Base-by-base conservation (phyloP, 805 yeast species). In the Saccharomycopsis sp. region DNA sequence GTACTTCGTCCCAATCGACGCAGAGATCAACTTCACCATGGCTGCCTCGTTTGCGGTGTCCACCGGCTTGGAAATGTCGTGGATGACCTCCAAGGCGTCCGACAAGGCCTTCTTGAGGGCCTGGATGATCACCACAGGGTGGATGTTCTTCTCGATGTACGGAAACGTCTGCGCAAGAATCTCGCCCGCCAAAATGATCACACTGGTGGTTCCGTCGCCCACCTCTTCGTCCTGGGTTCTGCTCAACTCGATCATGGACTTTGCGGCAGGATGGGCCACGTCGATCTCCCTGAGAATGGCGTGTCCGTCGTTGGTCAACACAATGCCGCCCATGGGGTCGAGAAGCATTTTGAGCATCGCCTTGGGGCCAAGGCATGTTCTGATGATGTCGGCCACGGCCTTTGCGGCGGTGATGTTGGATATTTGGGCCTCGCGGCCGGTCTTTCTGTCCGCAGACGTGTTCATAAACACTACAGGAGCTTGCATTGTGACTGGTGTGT, bases 341-440 rank as follows among this genome's bases (percentile, higher is more conserved):
- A 94, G 78, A 56, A 94, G 78, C 98, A 94, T 92, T 76, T 94
- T 94, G 62, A 94, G 81, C 99, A 94, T 94, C 40, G 99, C 99
- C 72, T 92, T 92, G 56, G 99, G 99, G 18, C 99, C 99, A 61
- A 94, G 78, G 79, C 99, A 94, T 24, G 99, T 94, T 72, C 99
- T 82, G 66, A 94, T 90, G 68, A 94, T 92, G 72, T 94, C 99
- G 0, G 97, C 95, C 48, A 92, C 98, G 1, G 99, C 97, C 70
- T 94, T 94, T n/a, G 99, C 99, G 2, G 99, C 99, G 3, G 97
- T 90, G 74, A 94, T 92, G 70, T 94, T 95, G 62, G 97, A 89
- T 62, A 89, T 80, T 74, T 94, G 99, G 1, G 99, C 99, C 71
- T 91, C 91, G 65, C 98, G 90, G 51, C 99, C 99, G 44, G 91